Conservation (phyloP, 306 rosid species). For the Luffa aegyptiaca region DNA sequence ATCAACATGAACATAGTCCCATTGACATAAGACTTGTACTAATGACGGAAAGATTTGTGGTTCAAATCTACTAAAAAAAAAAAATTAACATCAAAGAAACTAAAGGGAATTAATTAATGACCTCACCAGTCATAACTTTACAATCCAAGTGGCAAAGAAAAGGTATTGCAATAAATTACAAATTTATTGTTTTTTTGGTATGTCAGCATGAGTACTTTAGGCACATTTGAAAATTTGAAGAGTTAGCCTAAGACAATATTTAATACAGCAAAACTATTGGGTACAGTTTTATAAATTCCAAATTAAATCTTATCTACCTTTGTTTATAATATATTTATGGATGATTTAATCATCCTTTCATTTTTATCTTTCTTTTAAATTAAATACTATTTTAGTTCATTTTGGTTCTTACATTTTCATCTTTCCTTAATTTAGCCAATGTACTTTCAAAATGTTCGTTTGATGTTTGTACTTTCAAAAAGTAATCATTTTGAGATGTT, state of each 20-base stretch:
- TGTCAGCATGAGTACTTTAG: background rate
- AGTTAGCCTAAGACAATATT: background rate
- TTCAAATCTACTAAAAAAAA: too few species aligned
- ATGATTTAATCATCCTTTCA: background rate
- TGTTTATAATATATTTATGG: background rate
- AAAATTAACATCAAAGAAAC: too few species aligned
- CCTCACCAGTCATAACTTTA: background rate
- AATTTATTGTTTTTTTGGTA: background rate
- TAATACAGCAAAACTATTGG: background rate
- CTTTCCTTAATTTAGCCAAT: too few species aligned
- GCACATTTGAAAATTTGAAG: background rate
- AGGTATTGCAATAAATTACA: background rate
- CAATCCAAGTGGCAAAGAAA: background rate
- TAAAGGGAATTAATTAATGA: background rate
- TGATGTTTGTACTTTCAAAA: too few species aligned
- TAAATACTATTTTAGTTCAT: too few species aligned
- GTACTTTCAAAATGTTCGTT: too few species aligned
- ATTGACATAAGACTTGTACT: too few species aligned
- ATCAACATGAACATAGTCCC: too few species aligned
- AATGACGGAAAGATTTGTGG: too few species aligned
- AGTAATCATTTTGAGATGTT: too few species aligned
- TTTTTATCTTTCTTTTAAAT: too few species aligned
- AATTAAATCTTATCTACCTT: background rate
- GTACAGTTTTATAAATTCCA: background rate
- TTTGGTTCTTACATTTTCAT: too few species aligned